Percentiles rank a stretch among this genome's conserved stretches.
phyloP scores from a whole-genome alignment of 202 grass and related monocot genomes.

The Setaria viridis region DNA sequence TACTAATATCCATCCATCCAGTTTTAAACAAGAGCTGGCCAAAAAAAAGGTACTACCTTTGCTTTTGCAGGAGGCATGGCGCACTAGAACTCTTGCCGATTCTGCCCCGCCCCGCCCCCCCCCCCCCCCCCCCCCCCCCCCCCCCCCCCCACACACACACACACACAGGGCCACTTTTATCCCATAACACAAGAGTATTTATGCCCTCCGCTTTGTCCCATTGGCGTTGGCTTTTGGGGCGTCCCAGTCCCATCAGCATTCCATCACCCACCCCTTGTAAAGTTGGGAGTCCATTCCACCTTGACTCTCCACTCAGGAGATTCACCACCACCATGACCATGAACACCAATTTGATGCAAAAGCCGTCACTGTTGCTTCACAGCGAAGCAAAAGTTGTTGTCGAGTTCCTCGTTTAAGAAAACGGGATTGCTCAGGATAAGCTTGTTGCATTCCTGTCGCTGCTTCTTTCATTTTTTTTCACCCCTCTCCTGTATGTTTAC shows the following conservation, averaged over 20 bases:
- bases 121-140: too few species aligned
- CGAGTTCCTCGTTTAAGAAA: conserved; percentile 27
- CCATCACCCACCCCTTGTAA: conserved; percentile 28
- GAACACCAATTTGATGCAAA: conserved; percentile 30
- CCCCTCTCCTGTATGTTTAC: neutral
- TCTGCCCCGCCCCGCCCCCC: neutral
- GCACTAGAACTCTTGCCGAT: conserved; percentile 22
- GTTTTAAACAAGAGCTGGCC: conserved; percentile 13
- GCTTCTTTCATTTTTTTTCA: neutral
- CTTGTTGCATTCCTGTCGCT: conserved; percentile 21
- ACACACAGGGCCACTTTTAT: conserved; percentile 28
- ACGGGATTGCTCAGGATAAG: conserved; percentile 35
- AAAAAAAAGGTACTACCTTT: neutral
- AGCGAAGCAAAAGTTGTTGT: conserved; percentile 44
- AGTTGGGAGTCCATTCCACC: conserved; percentile 48
- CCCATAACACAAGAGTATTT: conserved; percentile 45
- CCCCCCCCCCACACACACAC: neutral
- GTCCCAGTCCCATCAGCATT: conserved; percentile 59
- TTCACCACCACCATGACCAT: conserved; percentile 36
- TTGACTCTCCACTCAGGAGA: conserved; percentile 66
- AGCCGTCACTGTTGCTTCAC: conserved; percentile 56
- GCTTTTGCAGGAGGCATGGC: conserved; percentile 31
- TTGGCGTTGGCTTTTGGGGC: conserved; percentile 17
- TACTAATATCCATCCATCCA: conserved; percentile 7
- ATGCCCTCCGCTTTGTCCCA: conserved; percentile 38